Conservation (phyloP, 352 stramenopile species). For the Globisporangium cederbergense region DNA sequence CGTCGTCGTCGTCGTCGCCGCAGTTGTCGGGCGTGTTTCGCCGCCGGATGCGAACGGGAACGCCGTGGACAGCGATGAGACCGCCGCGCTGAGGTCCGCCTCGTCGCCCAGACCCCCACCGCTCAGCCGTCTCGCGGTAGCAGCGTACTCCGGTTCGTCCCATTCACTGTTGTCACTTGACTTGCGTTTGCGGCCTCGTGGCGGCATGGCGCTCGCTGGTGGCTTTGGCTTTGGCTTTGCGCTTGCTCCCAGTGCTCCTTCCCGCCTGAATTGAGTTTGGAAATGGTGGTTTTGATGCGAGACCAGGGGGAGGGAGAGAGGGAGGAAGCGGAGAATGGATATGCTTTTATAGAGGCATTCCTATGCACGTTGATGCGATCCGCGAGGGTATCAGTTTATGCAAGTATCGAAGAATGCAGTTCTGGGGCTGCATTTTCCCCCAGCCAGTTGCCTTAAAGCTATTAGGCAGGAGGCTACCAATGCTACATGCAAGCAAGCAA, state of each 20-base stretch:
- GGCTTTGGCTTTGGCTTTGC: not conserved
- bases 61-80: not conserved
- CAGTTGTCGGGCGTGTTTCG: not conserved
- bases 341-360: too few relatives aligned
- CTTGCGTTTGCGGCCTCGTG: slow-evolving; percentile 7
- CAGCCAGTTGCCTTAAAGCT: too few relatives aligned
- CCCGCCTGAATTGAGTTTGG: too few relatives aligned
- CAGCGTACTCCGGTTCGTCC: not conserved
- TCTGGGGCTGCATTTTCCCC: too few relatives aligned
- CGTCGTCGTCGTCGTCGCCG: not conserved
- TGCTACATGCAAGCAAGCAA: too few relatives aligned
- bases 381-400: too few relatives aligned
- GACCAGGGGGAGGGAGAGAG: too few relatives aligned
- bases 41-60: not conserved
- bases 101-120: not conserved
- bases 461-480: too few relatives aligned
- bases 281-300: too few relatives aligned
- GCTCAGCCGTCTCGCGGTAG: not conserved
- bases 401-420: too few relatives aligned
- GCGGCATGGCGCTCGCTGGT: not conserved
- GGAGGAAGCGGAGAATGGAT: too few relatives aligned
- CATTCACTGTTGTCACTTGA: not conserved
- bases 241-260: not conserved
- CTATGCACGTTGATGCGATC: too few relatives aligned
- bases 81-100: not conserved